phyloP scores from a whole-genome alignment of 1,284 basidiomycete species.

The Cutaneotrichosporon sp. region DNA sequence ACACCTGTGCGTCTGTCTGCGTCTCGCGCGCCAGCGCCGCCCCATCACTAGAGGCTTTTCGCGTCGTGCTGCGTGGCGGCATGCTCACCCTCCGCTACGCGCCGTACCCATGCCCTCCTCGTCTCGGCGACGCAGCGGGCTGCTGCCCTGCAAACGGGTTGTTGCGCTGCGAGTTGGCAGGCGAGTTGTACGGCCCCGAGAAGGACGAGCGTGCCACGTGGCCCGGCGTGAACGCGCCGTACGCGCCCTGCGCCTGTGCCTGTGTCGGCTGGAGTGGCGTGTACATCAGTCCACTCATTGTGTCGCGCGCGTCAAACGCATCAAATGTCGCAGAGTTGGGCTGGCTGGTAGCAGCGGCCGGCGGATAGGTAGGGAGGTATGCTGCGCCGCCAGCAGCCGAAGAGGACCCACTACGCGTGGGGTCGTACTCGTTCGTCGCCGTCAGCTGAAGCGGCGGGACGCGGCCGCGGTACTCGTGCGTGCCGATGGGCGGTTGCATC shows the following conservation, averaged over 20 bases:
- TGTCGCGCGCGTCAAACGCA: constrained; percentile 42
- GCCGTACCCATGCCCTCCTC: constrained; percentile 7
- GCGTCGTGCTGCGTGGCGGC: background rate
- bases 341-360: constrained; percentile 44
- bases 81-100: background rate
- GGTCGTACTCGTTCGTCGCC: constrained; percentile 40
- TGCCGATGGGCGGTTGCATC: constrained; percentile 46
- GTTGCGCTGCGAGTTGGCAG: constrained; percentile 11
- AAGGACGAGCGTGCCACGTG: constrained; percentile 42
- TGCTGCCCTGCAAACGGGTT: constrained; percentile 21
- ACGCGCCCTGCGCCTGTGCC: constrained; percentile 21
- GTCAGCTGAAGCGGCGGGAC: constrained; percentile 19
- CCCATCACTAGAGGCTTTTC: background rate
- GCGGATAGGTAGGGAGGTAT: constrained; percentile 50
- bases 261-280: constrained; percentile 47
- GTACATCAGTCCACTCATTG: constrained; percentile 45
- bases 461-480: constrained; percentile 26
- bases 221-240: constrained; percentile 26
- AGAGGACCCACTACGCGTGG: constrained; percentile 22
- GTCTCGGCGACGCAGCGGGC: constrained; percentile 14
- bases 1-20: background rate
- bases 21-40: background rate
- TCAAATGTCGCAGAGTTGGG: constrained; percentile 36
- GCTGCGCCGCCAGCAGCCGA: constrained; percentile 15
- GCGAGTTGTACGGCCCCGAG: constrained; percentile 39